Evolutionary conservation across 306 rosid genomes (phyloP), one percentile per base, ranked within the genome.

Genomic region (Vigna mungo): DNA sequence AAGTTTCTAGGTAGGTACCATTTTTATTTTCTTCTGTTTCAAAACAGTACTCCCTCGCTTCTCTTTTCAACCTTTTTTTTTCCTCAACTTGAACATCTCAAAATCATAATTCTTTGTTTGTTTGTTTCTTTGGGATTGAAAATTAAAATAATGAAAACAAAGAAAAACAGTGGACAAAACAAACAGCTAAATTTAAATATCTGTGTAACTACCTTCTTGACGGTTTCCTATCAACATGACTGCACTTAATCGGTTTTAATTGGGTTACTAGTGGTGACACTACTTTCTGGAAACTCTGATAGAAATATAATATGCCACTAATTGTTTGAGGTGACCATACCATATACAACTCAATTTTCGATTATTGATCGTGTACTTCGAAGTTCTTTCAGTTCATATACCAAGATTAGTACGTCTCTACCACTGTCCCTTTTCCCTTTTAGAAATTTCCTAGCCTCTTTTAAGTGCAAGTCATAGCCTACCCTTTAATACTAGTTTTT

Each of bases 1-100:
- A 96, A 68, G 94, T 96, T 63, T 96, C 99, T 48, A 93, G 99
- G 99, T 96, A 88, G 99, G 99, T 96, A 87, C 76, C 5, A 32
- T 36, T 34, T 62, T 9, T 34, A 2, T 47, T 12, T 72, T 49
- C 55, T 52, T 73, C 71, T 32, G 27, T 13, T 59, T 59, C 32
- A 27, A 18, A 30, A 39, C 51, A 52, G 32, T 53, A 2, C 23
- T 12, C 13, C 4, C 37, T 44, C 15, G 5, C 36, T 36, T 53
- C 16, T 37, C 30, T 43, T 52, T 54, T 72, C 73, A 58, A 59
- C 32, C 34, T 43, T 4, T 71, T 39, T 27, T 16, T 66, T 5
- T 12, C 4, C 27, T 16, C 10, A 53, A 8, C n/a, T 60, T 41
- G 7, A 63, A 51, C 46, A 32, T 25, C n/a, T 11, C 4, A 27